Conservation (phyloP, 164 flowering plant genomes). For the Vitis riparia region DNA sequence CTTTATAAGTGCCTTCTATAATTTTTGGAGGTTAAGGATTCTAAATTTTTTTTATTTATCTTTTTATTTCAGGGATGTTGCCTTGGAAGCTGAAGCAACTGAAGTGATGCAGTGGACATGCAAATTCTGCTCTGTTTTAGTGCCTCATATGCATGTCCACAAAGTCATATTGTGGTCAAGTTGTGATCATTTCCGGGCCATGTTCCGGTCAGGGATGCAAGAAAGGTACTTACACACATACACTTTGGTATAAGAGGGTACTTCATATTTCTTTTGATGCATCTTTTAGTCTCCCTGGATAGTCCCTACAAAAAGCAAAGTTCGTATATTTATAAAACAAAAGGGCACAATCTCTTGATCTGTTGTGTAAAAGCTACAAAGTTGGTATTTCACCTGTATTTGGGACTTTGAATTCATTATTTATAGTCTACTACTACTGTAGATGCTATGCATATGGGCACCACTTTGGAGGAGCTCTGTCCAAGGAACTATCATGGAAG, state of each 20-base stretch:
- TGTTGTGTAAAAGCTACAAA: no score
- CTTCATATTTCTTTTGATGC: background rate
- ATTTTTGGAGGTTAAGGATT: background rate
- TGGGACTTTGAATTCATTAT: no score
- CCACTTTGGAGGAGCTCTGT: no score
- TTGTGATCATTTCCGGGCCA: slow-evolving; percentile 67
- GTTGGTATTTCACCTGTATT: no score
- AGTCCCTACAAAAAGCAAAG: no score
- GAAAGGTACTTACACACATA: slow-evolving; percentile 59
- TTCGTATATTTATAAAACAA: no score
- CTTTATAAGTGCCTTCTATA: no score
- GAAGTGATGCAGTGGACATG: slow-evolving; percentile 43
- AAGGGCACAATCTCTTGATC: no score
- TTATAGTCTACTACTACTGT: no score
- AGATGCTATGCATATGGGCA: no score
- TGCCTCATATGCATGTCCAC: slow-evolving; percentile 79
- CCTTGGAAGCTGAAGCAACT: slow-evolving; percentile 53
- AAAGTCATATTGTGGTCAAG: slow-evolving; percentile 60
- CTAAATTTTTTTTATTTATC: background rate
- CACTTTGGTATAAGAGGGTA: background rate
- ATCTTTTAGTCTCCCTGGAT: no score
- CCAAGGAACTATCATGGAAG: no score
- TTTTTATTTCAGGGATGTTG: slow-evolving; percentile 55
- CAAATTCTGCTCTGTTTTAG: slow-evolving; percentile 40
- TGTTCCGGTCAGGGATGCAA: slow-evolving; percentile 88